A percentile compares a stretch with the other conserved stretches of the same genome.
phyloP scores from a whole-genome alignment of 257 asterid genomes.

The Striga asiatica region DNA sequence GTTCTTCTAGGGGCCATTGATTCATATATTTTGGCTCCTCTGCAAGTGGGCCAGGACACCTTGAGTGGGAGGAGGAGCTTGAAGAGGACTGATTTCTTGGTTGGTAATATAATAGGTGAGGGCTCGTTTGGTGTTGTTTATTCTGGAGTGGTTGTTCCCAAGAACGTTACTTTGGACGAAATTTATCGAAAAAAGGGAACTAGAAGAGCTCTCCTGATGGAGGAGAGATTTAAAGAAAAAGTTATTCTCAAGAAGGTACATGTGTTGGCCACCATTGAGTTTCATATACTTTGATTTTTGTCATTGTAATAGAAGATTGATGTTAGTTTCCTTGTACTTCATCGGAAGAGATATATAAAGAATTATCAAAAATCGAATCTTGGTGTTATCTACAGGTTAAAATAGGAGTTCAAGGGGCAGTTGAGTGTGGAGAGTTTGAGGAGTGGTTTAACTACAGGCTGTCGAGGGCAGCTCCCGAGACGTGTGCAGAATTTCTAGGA shows the following conservation, averaged over 20 bases:
- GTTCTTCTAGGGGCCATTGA: slow-evolving; percentile 84
- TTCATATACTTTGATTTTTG: neutral
- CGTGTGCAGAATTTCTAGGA: slow-evolving; percentile 93
- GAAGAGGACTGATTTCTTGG: slow-evolving; percentile 61
- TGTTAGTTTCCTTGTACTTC: no score
- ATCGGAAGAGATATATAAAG: no score
- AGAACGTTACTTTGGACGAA: slow-evolving; percentile 44
- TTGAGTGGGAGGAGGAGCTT: slow-evolving; percentile 66
- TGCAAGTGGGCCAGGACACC: slow-evolving; percentile 62
- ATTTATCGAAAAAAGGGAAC: slow-evolving; percentile 26
- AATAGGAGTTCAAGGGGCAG: slow-evolving; percentile 80
- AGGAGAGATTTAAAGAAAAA: slow-evolving; percentile 54
- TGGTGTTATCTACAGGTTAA: slow-evolving; percentile 43
- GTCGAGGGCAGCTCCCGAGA: slow-evolving; percentile 93
- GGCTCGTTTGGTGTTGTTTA: slow-evolving; percentile 93
- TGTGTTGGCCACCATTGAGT: no score
- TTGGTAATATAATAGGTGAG: slow-evolving; percentile 72
- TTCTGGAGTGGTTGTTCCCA: slow-evolving; percentile 74
- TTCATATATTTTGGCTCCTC: slow-evolving; percentile 70
- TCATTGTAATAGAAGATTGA: neutral
- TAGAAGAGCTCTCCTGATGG: slow-evolving; percentile 26
- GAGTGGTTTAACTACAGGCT: slow-evolving; percentile 94
- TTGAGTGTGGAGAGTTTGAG: slow-evolving; percentile 81
- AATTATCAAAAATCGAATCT: neutral
- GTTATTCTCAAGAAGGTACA: slow-evolving; percentile 94